phyloP scores from a whole-genome alignment of 106 monocot species.

The Triglochin maritima region DNA sequence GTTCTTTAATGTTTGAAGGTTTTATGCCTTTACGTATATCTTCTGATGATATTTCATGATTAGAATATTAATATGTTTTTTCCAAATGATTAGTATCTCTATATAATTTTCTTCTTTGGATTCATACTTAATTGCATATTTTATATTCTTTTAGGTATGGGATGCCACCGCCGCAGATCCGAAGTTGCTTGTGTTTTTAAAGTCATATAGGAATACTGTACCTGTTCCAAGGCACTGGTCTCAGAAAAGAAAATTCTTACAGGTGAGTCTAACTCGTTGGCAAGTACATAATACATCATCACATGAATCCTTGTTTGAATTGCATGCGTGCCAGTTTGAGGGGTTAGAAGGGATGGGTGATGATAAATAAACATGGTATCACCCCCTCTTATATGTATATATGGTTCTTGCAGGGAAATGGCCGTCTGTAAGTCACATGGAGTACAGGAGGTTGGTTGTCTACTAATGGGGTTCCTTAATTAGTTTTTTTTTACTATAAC shows the following conservation, averaged over 20 bases:
- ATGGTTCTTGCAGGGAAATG: constrained; percentile 91
- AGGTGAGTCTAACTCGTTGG: constrained; percentile 40
- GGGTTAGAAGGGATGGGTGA: constrained; percentile 35
- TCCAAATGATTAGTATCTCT: too few relatives aligned
- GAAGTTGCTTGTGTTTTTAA: constrained; percentile 82
- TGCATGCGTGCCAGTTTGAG: constrained; percentile 11
- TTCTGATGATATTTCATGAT: too few relatives aligned
- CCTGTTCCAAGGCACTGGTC: constrained; percentile 99
- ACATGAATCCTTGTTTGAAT: constrained; percentile 6
- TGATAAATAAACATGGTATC: constrained; percentile 47
- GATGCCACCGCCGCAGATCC: constrained; percentile 97
- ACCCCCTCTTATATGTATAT: constrained; percentile 89
- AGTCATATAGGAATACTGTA: constrained; percentile 91
- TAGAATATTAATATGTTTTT: too few relatives aligned
- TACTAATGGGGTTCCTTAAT: constrained; percentile 34
- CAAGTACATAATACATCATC: too few relatives aligned
- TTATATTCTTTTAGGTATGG: constrained; percentile 51
- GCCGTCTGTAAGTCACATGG: constrained; percentile 51
- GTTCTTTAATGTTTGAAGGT: too few relatives aligned
- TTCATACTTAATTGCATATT: too few relatives aligned
- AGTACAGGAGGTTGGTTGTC: constrained; percentile 60
- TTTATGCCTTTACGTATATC: too few relatives aligned
- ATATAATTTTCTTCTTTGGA: too few relatives aligned
- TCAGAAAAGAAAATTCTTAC: constrained; percentile 95
- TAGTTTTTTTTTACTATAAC: constrained; percentile 23